A percentile compares a stretch with the other conserved stretches of the same genome.
phyloP scores from a whole-genome alignment of 2,329 filamentous ascomycete species.

The Phyllosticta ampelicida region DNA sequence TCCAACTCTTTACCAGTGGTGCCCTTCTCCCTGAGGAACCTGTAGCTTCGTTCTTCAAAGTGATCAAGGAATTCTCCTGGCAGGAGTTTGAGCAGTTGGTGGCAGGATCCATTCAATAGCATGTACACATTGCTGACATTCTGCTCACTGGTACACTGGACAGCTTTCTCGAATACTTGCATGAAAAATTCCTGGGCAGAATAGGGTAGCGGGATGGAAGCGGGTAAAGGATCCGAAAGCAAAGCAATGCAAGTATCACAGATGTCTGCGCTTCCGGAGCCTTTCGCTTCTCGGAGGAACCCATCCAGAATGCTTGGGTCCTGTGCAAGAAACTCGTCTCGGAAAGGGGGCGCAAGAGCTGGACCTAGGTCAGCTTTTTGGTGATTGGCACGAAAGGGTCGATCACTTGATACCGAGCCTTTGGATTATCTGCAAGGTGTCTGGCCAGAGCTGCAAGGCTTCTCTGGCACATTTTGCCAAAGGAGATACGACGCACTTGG shows the following conservation, averaged over 20 bases:
- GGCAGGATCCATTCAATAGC: constrained; percentile 28
- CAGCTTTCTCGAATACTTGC: constrained; percentile 21
- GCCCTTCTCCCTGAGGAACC: neutral
- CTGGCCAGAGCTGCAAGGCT: constrained; percentile 40
- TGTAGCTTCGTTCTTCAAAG: constrained; percentile 2
- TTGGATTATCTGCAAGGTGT: constrained; percentile 40
- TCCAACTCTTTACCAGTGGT: neutral
- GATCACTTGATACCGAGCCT: constrained; percentile 32
- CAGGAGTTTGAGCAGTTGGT: constrained; percentile 19
- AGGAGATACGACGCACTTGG: constrained; percentile 31
- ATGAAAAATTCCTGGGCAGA: constrained; percentile 26
- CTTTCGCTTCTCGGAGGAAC: constrained; percentile 23
- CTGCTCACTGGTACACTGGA: constrained; percentile 15
- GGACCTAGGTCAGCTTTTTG: neutral
- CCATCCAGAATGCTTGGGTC: constrained; percentile 23
- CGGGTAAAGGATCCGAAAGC: constrained; percentile 23
- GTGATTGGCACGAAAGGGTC: neutral
- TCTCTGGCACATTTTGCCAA: constrained; percentile 34
- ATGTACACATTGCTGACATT: constrained; percentile 21
- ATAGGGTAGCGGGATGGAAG: constrained; percentile 20
- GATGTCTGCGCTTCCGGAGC: constrained; percentile 14
- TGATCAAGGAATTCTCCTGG: constrained; percentile 11
- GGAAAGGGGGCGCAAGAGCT: constrained; percentile 15
- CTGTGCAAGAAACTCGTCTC: constrained; percentile 20
- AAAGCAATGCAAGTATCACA: constrained; percentile 20